Percentiles rank a stretch among this genome's conserved stretches.
These are phyloP conservation scores for Theileria parva DNA, from an alignment of 169 alveolate genomes.

Conservation along the genomic window DNA sequence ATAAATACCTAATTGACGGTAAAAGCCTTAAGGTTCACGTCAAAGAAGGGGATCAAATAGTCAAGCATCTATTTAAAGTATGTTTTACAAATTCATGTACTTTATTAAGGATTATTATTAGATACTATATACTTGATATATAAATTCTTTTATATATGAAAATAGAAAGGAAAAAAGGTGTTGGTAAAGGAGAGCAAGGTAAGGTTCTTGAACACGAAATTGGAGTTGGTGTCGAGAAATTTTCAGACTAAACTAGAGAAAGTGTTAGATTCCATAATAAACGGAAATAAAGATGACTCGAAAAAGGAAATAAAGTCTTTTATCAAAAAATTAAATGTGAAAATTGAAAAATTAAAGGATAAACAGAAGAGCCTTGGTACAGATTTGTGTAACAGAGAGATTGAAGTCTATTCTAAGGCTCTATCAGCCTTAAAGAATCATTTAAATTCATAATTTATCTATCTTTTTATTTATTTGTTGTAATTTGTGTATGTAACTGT, in stretches of 20 bases:
- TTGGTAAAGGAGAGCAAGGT: slow-evolving; percentile 1
- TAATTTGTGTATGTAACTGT: not conserved
- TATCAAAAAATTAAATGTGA: slow-evolving; percentile 8
- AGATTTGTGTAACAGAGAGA: slow-evolving; percentile 32
- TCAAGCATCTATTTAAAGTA: slow-evolving; percentile 41
- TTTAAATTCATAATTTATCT: not conserved
- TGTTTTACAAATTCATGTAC: not conserved
- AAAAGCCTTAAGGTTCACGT: slow-evolving; percentile 45
- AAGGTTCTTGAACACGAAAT: not conserved
- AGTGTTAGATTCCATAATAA: not conserved
- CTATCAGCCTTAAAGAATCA: slow-evolving; percentile 6
- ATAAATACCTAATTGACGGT: slow-evolving; percentile 65
- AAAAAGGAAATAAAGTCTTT: slow-evolving; percentile 12
- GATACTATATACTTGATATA: not conserved
- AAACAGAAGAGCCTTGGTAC: slow-evolving; percentile 28
- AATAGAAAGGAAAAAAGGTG: slow-evolving; percentile 14
- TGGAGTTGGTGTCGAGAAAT: not conserved
- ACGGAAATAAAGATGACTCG: slow-evolving; percentile 4
- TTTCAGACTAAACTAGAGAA: not conserved
- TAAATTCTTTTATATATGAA: not conserved
- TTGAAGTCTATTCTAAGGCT: slow-evolving; percentile 30
- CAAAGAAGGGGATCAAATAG: slow-evolving; percentile 13
- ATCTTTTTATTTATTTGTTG: no score
- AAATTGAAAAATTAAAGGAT: slow-evolving; percentile 17
- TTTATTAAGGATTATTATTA: no score